A percentile compares a stretch with the other conserved stretches of the same genome.
phyloP scores from a whole-genome alignment of 2,329 filamentous ascomycete species.

The Trichoderma afroharzianum region DNA sequence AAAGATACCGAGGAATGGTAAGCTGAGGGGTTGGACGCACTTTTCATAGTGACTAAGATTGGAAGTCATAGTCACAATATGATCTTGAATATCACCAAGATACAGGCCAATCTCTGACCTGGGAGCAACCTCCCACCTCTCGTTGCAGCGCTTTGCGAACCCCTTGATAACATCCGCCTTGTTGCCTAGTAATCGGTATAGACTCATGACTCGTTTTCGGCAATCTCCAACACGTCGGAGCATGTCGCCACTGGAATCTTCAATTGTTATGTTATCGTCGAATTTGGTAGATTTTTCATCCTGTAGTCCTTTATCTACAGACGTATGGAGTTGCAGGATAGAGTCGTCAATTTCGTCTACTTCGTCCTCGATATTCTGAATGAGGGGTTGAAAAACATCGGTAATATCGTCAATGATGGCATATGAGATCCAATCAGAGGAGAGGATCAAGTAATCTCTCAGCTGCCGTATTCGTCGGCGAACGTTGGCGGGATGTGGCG shows the following conservation, averaged over 20 bases:
- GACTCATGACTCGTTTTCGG: conserved; percentile 93
- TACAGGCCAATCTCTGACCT: conserved; percentile 96
- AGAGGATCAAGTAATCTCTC: conserved; percentile 87
- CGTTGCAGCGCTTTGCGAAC: conserved; percentile 96
- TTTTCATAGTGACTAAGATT: conserved; percentile 96
- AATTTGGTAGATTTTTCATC: conserved; percentile 43
- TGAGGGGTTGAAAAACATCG: conserved; percentile 89
- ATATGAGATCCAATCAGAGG: conserved; percentile 97
- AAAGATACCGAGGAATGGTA: neutral
- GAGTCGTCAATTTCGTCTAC: conserved; percentile 95
- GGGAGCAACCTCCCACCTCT: conserved; percentile 95
- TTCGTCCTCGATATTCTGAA: conserved; percentile 90
- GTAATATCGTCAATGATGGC: conserved; percentile 98
- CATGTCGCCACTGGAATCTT: conserved; percentile 69
- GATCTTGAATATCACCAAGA: conserved; percentile 96
- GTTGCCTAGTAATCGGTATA: conserved; percentile 89
- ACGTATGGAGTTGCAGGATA: conserved; percentile 77
- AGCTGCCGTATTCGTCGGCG: conserved; percentile 89
- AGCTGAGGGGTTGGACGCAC: conserved; percentile 45
- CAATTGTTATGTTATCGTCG: conserved; percentile 42
- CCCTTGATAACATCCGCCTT: conserved; percentile 99
- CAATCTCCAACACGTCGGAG: conserved; percentile 88
- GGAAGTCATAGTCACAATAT: conserved; percentile 97
- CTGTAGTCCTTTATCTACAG: conserved; percentile 41
- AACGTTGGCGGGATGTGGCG: conserved; percentile 93